Evolutionary conservation across 495 filamentous ascomycete genomes (phyloP), one percentile per base, ranked within the genome.

Genomic region (Penicillium ochrochloron): DNA sequence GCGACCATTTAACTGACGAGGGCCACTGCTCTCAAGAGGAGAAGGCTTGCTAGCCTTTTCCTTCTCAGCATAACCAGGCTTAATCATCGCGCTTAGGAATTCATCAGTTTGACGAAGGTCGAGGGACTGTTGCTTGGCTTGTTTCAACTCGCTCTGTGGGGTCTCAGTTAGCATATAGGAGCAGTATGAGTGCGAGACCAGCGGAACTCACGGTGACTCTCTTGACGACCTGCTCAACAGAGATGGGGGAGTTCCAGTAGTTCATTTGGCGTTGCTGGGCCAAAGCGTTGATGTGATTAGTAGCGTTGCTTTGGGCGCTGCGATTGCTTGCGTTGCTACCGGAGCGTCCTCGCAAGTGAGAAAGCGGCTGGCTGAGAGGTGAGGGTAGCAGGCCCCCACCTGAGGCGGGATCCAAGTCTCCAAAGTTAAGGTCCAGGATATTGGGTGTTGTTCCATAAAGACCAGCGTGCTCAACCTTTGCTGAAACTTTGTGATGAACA

Each of bases 401-500:
- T 14, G 88, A 85, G 27, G 79, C 78, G 27, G 90, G 89, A 70
- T 96, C 90, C 41, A 97, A 80, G 68, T 96, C 93, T 19, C 91
- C 92, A 74, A 97, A 92, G 68, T 92, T 95, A 71, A 97, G 86
- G 70, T 97, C 94, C 57, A 96, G 75, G 29, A 93, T 83, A 73
- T 89, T 93, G 60, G 85, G 90, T 11, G 80, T 72, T 72, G 83
- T 77, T 70, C 81, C 72, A 74, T 93, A 86, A 59, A 92, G 84
- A 19, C 95, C 95, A 15, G 95, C 93, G 80, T 97, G 92, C 70
- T 98, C 95, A 61, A 99, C 92, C 70, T 95, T 94, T 15, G 94
- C 92, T 7, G 93, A 93, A 29, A 99, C 95, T 71, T 99, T 99
- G 76, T 97, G 95, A 74, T 99, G 95, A 15, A 99, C 93, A 35